Conservation (phyloP, 805 yeast genomes). For the Barnettozyma californica region DNA sequence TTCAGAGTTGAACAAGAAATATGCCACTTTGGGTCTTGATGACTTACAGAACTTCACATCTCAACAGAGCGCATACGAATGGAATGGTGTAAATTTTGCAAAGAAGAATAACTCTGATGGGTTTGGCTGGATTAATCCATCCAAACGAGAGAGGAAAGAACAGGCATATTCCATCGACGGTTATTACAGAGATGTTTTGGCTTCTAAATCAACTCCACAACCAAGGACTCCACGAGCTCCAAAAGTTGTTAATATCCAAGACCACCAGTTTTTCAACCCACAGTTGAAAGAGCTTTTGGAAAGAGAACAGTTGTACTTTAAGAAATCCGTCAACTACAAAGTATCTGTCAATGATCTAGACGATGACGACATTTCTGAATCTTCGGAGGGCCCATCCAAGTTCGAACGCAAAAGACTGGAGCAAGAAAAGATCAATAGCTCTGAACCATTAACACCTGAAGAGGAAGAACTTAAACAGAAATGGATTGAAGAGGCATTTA, state of each 20-base stretch:
- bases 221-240: constrained; percentile 53
- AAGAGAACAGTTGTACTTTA: constrained; percentile 61
- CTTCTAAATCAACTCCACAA: constrained; percentile 33
- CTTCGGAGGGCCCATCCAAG: constrained; percentile 12
- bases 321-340: constrained; percentile 52
- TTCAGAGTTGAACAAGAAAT: constrained; percentile 69
- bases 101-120: constrained; percentile 36
- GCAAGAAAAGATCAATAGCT: constrained; percentile 53
- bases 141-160: constrained; percentile 71
- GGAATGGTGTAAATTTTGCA: constrained; percentile 81
- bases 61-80: constrained; percentile 87
- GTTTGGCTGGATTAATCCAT: constrained; percentile 66
- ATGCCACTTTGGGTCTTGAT: constrained; percentile 82
- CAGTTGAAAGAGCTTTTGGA: constrained; percentile 48
- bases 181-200: constrained; percentile 65
- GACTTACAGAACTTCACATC: constrained; percentile 89
- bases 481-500: constrained; percentile 52
- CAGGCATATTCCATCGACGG: constrained; percentile 75
- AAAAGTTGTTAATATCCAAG: constrained; percentile 57
- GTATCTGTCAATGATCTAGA: constrained; percentile 58
- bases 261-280: constrained; percentile 67
- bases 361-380: constrained; percentile 35
- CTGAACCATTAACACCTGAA: constrained; percentile 56
- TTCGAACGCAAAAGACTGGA: constrained; percentile 24
- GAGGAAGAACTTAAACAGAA: constrained; percentile 50